Evolutionary conservation across 257 asterid species (phyloP).

Genomic region (Leptodermis oblonga): DNA sequence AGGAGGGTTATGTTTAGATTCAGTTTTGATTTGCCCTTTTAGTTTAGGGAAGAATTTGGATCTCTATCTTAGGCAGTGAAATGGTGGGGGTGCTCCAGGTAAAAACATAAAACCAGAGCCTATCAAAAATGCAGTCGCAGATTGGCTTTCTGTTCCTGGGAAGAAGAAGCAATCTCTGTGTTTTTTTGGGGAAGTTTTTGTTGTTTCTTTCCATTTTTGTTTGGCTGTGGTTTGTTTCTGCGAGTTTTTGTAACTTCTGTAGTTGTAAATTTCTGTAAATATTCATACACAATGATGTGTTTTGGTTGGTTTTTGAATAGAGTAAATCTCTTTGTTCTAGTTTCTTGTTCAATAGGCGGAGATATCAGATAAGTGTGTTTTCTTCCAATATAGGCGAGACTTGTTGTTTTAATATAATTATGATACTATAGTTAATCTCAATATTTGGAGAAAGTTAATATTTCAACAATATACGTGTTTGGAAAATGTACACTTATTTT

Average conservation of each 20-base stretch:
- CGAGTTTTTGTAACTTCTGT: conserved; percentile 17
- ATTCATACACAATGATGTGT: background rate
- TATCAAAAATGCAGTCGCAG: background rate
- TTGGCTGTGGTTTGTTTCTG: conserved; percentile 7
- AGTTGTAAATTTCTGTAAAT: conserved; percentile 4
- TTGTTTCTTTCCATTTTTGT: background rate
- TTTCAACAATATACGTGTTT: no score
- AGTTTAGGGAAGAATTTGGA: conserved; percentile 36
- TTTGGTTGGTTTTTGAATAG: background rate
- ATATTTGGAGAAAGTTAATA: no score
- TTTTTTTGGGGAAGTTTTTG: background rate
- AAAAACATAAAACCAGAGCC: background rate
- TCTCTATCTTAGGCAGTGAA: conserved; percentile 2
- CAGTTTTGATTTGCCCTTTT: conserved; percentile 59
- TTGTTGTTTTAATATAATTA: no score
- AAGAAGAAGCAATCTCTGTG: conserved; percentile 8
- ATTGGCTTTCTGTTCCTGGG: conserved; percentile 1
- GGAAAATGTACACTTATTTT: no score
- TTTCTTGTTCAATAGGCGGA: no score
- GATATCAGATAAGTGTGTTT: no score
- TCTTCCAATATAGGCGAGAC: no score
- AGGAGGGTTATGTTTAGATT: conserved; percentile 83
- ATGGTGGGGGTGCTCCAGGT: background rate
- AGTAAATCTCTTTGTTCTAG: no score
- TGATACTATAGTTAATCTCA: no score